Evolutionary conservation across 208 protist species (phyloP), one percentile per base, ranked within the genome.

Genomic region (Trypanosoma scelopori): DNA sequence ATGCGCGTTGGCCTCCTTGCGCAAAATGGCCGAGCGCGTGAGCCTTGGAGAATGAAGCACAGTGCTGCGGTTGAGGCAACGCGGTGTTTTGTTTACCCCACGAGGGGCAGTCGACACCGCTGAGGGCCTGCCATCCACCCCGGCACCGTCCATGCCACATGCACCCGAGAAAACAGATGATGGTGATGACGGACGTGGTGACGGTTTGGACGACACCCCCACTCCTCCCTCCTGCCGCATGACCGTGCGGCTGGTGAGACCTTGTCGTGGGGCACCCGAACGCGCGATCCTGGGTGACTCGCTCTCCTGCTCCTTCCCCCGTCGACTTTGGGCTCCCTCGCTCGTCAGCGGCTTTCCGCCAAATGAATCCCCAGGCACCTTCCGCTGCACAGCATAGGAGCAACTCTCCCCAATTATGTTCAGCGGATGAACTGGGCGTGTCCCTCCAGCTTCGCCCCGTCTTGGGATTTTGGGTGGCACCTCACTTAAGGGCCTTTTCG

Each of bases 11-110:
- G 57, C 45, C 37, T 63, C 65, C 23, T 56, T 55, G 2, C 55
- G 43, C 9, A 71, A 39, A 51, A 64, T 46, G 37, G 56, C 46
- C 2, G 65, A 60, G 23, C 56, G 55, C 32, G 55, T 71, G 46
- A 64, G 65, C 45, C 46, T 39, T 22, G 64, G 53, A 12, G 51
- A 55, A n/a, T 1, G 28, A 16, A 16, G 12, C 16, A 59, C 4
- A 49, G n/a, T 22, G 20, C 2, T 11, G 16, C 6, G 15, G 16
- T 56, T 9, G 49, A 22, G 48, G 15, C 20, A 48, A 11, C 18
- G 35, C 35, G 32, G 32, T 37, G 32, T 11, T 3, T 55, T 55
- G 3, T 22, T 18, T 43, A n/a, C 41, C 6, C 32, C 16, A 4
- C 48, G 22, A 32, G 15, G 20, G 13, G 23, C 5, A 52, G 48